Conservation (phyloP, 2,329 filamentous ascomycete species). For the Aspergillus pseudoterreus region DNA sequence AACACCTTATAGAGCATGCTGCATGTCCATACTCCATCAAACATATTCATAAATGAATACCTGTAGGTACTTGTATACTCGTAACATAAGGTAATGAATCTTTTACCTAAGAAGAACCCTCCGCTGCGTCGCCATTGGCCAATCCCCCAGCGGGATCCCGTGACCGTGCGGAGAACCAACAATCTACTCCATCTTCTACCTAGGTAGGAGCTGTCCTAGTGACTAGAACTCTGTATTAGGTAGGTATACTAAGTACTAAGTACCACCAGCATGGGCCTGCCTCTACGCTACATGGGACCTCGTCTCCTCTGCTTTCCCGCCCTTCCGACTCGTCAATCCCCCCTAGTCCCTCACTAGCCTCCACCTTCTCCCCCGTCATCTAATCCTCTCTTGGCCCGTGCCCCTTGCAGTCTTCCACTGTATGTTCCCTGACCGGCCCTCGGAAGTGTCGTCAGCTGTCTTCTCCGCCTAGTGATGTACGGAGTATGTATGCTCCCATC, state of each 20-base stretch:
- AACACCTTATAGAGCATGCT: no score
- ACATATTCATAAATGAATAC: no score
- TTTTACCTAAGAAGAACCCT: constrained; percentile 17
- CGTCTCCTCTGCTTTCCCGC: not conserved
- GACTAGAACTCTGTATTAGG: no score
- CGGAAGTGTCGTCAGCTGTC: no score
- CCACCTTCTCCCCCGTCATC: not conserved
- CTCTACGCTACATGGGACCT: not conserved
- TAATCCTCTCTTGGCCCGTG: not conserved
- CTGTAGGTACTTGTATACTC: not conserved
- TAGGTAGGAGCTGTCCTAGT: no score
- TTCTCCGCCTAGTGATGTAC: no score
- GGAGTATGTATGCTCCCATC: no score
- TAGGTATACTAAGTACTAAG: not conserved
- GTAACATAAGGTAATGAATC: not conserved
- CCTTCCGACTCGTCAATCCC: not conserved
- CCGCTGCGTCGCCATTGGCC: not conserved
- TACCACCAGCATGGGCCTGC: not conserved
- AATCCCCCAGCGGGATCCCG: not conserved
- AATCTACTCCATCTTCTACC: no score
- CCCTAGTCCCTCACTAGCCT: no score
- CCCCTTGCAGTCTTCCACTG: not conserved
- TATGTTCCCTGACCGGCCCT: no score
- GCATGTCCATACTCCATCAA: no score
- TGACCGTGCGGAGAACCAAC: constrained; percentile 2